Conservation (phyloP, 129 eudicot genomes). For the Flaveria bidentis region DNA sequence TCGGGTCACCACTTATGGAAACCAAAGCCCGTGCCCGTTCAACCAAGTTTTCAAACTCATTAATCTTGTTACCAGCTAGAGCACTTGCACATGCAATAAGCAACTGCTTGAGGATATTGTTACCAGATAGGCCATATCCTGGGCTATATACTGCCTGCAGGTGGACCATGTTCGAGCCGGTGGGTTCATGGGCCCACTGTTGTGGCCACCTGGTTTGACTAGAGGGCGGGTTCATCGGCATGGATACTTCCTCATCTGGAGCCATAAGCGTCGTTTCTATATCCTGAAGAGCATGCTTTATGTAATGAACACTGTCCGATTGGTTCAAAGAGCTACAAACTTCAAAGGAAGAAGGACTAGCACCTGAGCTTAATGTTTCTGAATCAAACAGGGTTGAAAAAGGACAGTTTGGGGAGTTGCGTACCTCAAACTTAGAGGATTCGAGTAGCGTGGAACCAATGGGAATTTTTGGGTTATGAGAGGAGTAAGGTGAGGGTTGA, state of each 20-base stretch:
- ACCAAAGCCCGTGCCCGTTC: slow-evolving; percentile 53
- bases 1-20: slow-evolving; percentile 80
- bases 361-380: slow-evolving; percentile 56
- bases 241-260: slow-evolving; percentile 56
- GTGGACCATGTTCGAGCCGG: slow-evolving; percentile 26
- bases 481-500: slow-evolving; percentile 49
- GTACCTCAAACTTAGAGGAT: slow-evolving; percentile 54
- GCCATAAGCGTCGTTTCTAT: slow-evolving; percentile 77
- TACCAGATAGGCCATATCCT: slow-evolving; percentile 25
- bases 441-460: slow-evolving; percentile 41
- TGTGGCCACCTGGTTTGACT: slow-evolving; percentile 52
- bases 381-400: slow-evolving; percentile 59
- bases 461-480: slow-evolving; percentile 42
- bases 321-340: slow-evolving; percentile 45
- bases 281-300: slow-evolving; percentile 57
- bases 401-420: slow-evolving; percentile 82
- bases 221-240: slow-evolving; percentile 25
- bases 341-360: slow-evolving; percentile 67
- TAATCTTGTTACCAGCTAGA: slow-evolving; percentile 50
- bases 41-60: slow-evolving; percentile 58
- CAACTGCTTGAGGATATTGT: slow-evolving; percentile 53
- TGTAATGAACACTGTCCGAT: slow-evolving; percentile 34
- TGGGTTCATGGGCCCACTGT: slow-evolving; percentile 42
- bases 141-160: slow-evolving; percentile 39
- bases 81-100: slow-evolving; percentile 83